These are phyloP conservation scores for Gaultheria prostrata DNA, from an alignment of 148 eudicot species.

Conservation along the genomic window DNA sequence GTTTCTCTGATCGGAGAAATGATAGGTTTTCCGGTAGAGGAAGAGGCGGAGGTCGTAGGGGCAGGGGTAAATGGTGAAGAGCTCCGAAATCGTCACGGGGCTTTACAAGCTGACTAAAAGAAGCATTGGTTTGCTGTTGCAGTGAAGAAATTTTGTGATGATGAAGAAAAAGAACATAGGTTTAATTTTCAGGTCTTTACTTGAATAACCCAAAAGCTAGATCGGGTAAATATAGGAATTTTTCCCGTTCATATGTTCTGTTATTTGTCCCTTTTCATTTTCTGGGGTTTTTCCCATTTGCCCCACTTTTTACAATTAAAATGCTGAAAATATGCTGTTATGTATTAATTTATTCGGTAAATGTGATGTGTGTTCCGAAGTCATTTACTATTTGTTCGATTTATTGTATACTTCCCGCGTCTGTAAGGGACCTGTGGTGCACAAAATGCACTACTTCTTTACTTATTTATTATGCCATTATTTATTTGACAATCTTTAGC, in stretches of 20 bases:
- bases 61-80: slow-evolving; percentile 18
- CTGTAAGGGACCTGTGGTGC: too few relatives aligned
- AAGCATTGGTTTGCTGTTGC: background rate
- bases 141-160: background rate
- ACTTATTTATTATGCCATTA: background rate
- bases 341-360: too few relatives aligned
- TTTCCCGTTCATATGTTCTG: background rate
- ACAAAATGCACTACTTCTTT: background rate
- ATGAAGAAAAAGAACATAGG: background rate
- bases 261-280: background rate
- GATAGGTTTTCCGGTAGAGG: slow-evolving; percentile 42
- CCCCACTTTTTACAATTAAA: background rate
- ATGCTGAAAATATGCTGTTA: too few relatives aligned
- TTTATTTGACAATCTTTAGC: background rate
- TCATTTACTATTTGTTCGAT: too few relatives aligned
- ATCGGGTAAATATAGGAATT: background rate
- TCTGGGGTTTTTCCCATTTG: slow-evolving; percentile 8
- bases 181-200: background rate
- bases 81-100: background rate
- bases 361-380: too few relatives aligned
- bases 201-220: too few relatives aligned
- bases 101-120: background rate
- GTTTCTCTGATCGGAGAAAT: slow-evolving; percentile 37
- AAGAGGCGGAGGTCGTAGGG: slow-evolving; percentile 38
- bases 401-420: too few relatives aligned